Evolutionary conservation across 257 asterid species (phyloP), one percentile per base, ranked within the genome.

Genomic region (Nicotiana tabacum): DNA sequence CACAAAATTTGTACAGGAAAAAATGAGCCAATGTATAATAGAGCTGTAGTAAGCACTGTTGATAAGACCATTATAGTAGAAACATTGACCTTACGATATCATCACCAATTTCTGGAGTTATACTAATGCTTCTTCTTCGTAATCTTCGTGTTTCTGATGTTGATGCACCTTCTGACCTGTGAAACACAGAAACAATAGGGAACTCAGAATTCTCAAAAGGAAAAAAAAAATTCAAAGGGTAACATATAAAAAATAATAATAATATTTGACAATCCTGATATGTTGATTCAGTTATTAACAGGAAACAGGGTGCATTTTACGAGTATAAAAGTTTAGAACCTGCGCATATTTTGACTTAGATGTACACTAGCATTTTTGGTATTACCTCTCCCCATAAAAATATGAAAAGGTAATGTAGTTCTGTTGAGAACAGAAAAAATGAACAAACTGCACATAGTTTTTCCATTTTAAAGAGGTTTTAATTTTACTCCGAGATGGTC

Each of bases 61-160:
- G 35, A 43, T 39, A 21, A 43, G 78, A 72, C 33, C 57, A 46
- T 72, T 72, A 24, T 72, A 72, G 78, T 24, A 72, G 74, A 78
- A 83, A 82, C 83, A 85, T 87, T 88, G 86, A 96, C 98, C 98
- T 96, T 86, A 91, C 98, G 83, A 94, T 94, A 88, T 96, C 98
- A 88, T 96, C 99, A 87, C 98, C 92, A 83, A 96, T 92, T 87
- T 96, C 98, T 29, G 99, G 99, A 72, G 97, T 93, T 91, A 96
- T 92, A 86, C 99, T 96, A 60, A 96, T 90, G 90, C 98, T 94
- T 86, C 99, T 91, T 87, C 99, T 88, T 87, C 99, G 92, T 82
- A 90, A 61, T 85, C 94, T 92, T 78, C 96, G 95, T 37, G 94
- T 85, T 11, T 96, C 98, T 55, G 94, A 84, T 27, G 89, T 87